A percentile compares a stretch with the other conserved stretches of the same genome.
Conservation (phyloP, 345 rosid genomes). For the Euphorbia pulcherrima region DNA sequence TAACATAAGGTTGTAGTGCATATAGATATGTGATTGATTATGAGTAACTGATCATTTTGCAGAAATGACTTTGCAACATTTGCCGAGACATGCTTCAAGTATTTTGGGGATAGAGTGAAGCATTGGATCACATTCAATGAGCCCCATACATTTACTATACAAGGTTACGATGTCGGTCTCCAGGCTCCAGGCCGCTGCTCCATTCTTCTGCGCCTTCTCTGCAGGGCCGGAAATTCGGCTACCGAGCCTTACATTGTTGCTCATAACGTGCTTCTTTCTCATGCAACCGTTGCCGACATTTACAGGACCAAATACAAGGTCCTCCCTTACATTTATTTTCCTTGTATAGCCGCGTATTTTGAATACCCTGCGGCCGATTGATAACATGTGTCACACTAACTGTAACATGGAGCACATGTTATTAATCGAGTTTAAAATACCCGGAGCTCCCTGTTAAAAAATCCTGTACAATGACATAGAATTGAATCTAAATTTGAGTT, state of each 20-base stretch:
- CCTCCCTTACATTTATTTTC: not conserved
- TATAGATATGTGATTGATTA: not conserved
- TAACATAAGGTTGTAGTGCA: no score
- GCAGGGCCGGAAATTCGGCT: slow-evolving; percentile 76
- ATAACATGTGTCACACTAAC: no score
- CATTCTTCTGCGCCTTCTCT: slow-evolving; percentile 53
- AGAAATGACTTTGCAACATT: slow-evolving; percentile 75
- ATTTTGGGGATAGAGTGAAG: slow-evolving; percentile 88
- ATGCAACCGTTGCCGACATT: slow-evolving; percentile 55
- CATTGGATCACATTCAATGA: slow-evolving; percentile 94
- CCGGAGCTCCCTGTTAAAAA: no score
- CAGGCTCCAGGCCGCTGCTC: slow-evolving; percentile 90
- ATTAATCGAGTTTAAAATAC: no score
- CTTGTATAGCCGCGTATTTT: not conserved
- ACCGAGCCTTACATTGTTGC: slow-evolving; percentile 89
- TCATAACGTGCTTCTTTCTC: slow-evolving; percentile 71
- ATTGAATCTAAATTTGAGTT: not conserved
- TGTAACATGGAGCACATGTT: no score
- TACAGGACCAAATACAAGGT: slow-evolving; percentile 79
- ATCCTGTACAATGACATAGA: not conserved
- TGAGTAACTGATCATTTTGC: slow-evolving; percentile 13
- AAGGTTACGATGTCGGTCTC: slow-evolving; percentile 85
- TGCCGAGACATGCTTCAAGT: slow-evolving; percentile 79
- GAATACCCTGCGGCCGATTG: no score
- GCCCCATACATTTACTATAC: slow-evolving; percentile 76